phyloP scores from a whole-genome alignment of 257 asterid species.

The Apocynum venetum region DNA sequence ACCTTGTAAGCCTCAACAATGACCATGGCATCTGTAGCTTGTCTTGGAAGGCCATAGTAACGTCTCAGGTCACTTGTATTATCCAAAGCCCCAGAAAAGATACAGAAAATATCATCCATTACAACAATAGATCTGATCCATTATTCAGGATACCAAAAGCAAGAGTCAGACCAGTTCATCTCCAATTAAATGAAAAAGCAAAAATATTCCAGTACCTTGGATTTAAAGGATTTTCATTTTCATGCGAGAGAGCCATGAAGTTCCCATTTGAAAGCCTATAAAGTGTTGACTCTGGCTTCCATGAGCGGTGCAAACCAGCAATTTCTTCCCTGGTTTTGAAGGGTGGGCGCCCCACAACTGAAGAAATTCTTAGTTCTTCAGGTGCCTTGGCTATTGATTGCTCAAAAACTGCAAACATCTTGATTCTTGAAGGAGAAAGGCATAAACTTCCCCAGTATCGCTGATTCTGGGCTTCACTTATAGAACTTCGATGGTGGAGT shows the following conservation, averaged over 20 bases:
- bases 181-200: background rate
- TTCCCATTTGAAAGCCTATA: conserved; percentile 47
- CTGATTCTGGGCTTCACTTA: background rate
- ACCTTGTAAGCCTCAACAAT: conserved; percentile 56
- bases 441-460: background rate
- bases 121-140: conserved; percentile 50
- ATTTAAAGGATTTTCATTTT: conserved; percentile 39
- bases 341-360: conserved; percentile 17
- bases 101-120: conserved; percentile 68
- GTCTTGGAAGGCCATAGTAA: conserved; percentile 55
- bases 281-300: conserved; percentile 48
- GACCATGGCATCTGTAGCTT: conserved; percentile 55
- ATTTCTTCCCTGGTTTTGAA: conserved; percentile 40
- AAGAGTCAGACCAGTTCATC: background rate
- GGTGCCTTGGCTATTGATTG: conserved; percentile 45
- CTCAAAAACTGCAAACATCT: conserved; percentile 59
- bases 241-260: conserved; percentile 60
- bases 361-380: conserved; percentile 35
- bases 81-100: conserved; percentile 50
- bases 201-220: conserved; percentile 37
- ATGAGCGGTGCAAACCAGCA: conserved; percentile 39
- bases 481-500: background rate
- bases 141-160: background rate
- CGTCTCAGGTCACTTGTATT: conserved; percentile 47
- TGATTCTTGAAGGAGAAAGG: background rate